A percentile compares a stretch with the other conserved stretches of the same genome.
Conservation (phyloP, 2,329 filamentous ascomycete genomes). For the Cadophora sp. region DNA sequence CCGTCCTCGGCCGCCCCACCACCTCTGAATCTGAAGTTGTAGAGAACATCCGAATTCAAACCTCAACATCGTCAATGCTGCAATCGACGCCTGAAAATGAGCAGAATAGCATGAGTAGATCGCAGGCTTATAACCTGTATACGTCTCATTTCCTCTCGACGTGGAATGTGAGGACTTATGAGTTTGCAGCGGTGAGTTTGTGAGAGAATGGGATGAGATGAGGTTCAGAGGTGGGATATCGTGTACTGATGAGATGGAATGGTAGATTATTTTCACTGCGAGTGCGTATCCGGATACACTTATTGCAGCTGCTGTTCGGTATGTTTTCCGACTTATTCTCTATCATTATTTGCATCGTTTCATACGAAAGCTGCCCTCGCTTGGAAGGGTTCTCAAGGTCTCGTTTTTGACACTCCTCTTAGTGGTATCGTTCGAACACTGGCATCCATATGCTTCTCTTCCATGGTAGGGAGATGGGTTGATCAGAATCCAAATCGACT, state of each 20-base stretch:
- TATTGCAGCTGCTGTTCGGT: constrained; percentile 49
- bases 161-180: constrained; percentile 61
- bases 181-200: constrained; percentile 42
- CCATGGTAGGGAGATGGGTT: constrained; percentile 52
- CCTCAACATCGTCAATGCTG: background rate
- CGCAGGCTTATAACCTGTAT: constrained; percentile 53
- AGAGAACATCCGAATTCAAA: background rate
- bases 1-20: constrained; percentile 16
- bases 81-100: constrained; percentile 5
- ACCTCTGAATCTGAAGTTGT: constrained; percentile 11
- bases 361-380: no score
- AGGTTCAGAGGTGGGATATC: background rate
- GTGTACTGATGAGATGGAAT: constrained; percentile 19
- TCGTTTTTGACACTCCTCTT: constrained; percentile 29
- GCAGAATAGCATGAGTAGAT: constrained; percentile 41
- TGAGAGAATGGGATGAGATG: constrained; percentile 3
- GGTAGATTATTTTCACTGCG: constrained; percentile 59
- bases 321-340: constrained; percentile 27
- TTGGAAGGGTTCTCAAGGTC: background rate
- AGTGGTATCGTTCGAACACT: constrained; percentile 48
- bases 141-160: constrained; percentile 61
- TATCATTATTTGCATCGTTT: background rate
- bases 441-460: constrained; percentile 51
- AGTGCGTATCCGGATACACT: constrained; percentile 53
- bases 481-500: constrained; percentile 50